A percentile compares a stretch with the other conserved stretches of the same genome.
Evolutionary conservation across 805 yeast species (phyloP).

Genomic region (Tetrapisispora taiwanensis): DNA sequence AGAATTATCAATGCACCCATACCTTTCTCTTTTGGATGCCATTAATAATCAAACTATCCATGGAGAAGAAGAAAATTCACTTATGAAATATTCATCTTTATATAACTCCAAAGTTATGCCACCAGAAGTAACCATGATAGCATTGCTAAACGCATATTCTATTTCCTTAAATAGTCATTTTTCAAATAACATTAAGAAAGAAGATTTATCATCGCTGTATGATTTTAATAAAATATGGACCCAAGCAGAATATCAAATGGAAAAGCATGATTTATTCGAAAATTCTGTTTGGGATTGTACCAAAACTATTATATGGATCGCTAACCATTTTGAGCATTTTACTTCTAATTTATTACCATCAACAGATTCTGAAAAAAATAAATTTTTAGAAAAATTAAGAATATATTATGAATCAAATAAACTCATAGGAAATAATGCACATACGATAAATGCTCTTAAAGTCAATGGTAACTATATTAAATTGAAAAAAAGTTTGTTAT

Average conservation of each 20-base stretch:
- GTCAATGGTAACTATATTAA: conserved; percentile 3
- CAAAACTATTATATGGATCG: conserved; percentile 20
- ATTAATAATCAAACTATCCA: not conserved
- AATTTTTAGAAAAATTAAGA: conserved; percentile 13
- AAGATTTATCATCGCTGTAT: too few relatives aligned
- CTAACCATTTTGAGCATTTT: conserved; percentile 26
- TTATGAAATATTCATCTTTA: not conserved
- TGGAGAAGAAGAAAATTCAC: not conserved
- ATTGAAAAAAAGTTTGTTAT: conserved; percentile 21
- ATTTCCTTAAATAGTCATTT: conserved; percentile 4
- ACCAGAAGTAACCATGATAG: conserved; percentile 13
- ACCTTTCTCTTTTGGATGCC: not conserved
- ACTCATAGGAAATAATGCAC: conserved; percentile 5
- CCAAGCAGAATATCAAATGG: conserved; percentile 9
- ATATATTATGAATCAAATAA: conserved; percentile 17
- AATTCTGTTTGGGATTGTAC: conserved; percentile 25
- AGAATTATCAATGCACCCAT: not conserved
- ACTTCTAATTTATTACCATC: conserved; percentile 21
- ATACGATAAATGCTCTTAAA: not conserved
- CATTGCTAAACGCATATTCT: conserved; percentile 17
- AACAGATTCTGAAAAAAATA: conserved; percentile 15
- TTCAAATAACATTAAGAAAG: not conserved
- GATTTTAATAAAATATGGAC: conserved; percentile 12
- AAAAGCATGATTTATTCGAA: conserved; percentile 8
- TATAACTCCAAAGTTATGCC: not conserved